Evolutionary conservation across 2,329 filamentous ascomycete genomes (phyloP).

Genomic region (Colletotrichum sp.): DNA sequence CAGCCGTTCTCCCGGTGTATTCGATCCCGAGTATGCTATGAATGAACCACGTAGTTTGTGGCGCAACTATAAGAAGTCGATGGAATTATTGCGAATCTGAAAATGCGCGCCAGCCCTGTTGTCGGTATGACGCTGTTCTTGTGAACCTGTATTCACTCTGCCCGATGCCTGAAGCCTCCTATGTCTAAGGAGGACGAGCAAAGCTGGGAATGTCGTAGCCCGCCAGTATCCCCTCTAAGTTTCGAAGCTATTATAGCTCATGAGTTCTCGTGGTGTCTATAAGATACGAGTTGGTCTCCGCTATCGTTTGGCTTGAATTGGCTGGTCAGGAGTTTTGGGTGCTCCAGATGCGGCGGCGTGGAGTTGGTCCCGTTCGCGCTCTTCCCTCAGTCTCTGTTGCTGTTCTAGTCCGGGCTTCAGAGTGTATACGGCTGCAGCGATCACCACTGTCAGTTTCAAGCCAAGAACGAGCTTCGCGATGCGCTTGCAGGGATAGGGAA

Average conservation of each 20-base stretch:
- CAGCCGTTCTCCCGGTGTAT: neutral
- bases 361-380: neutral
- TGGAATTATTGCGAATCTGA: neutral
- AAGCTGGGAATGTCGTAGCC: neutral
- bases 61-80: neutral
- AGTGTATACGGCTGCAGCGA: conserved; percentile 5
- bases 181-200: neutral
- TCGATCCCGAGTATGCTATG: neutral
- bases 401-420: conserved; percentile 8
- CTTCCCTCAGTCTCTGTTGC: conserved; percentile 2
- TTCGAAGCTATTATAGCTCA: neutral
- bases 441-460: neutral
- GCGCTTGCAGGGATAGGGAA: neutral
- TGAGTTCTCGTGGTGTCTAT: neutral
- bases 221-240: neutral
- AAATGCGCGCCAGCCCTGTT: neutral
- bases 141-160: neutral
- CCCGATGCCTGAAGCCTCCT: neutral
- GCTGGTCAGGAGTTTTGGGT: neutral
- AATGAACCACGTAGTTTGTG: neutral
- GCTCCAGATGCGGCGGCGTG: neutral
- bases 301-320: neutral
- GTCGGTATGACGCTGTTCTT: neutral
- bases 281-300: neutral
- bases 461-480: neutral